Base-by-base conservation (phyloP, 2,329 filamentous ascomycete species). In the Fusarium sp. region DNA sequence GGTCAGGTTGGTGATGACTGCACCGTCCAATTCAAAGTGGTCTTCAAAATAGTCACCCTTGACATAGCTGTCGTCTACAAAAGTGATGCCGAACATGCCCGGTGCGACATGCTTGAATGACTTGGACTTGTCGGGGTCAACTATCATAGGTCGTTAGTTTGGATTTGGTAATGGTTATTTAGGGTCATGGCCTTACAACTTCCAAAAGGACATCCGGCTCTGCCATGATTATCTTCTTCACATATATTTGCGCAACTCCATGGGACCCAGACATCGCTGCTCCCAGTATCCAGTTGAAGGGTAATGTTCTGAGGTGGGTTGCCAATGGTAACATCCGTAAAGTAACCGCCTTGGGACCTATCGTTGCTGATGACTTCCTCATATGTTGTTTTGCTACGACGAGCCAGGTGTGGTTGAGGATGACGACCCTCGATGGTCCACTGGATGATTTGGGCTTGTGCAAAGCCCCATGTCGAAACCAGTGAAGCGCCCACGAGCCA, bases 231-330 rank as follows among this genome's bases (percentile, higher is more conserved):
- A 8, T 60, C 62, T 9, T 69, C 61, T 17, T 75, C 59, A 72
- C 85, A 87, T 14, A 83, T 78, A 32, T 61, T 62, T 2, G 82
- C 76, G 7, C 54, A 47, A 58, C 70, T 75, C 42, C 76, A 75
- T 15, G 84, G 82, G 38, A 90, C 82, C 88, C 88, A 90, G 21
- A 88, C 83, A 76, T 91, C 88, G 62, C 86, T 89, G 71, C 86
- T 89, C 40, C 88, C 88, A 1, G 88, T 90, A 75, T 90, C 88
- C 43, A 90, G 80, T 73, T 89, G 86, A 51, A 90, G 76, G 2
- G 81, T 83, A 39, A 90, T 62, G 6, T 82, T 76, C 71, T 90
- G 88, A 14, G 77, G 76, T 0, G 88, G 88, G 8, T 83, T 88
- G 19, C 88, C 88, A 23, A 90, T 74, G 24, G 79, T 76, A 62